Percentiles rank a stretch among this genome's conserved stretches.
Evolutionary conservation across 805 yeast genomes (phyloP).

Genomic region (Ogataea nakhonphanomensis): DNA sequence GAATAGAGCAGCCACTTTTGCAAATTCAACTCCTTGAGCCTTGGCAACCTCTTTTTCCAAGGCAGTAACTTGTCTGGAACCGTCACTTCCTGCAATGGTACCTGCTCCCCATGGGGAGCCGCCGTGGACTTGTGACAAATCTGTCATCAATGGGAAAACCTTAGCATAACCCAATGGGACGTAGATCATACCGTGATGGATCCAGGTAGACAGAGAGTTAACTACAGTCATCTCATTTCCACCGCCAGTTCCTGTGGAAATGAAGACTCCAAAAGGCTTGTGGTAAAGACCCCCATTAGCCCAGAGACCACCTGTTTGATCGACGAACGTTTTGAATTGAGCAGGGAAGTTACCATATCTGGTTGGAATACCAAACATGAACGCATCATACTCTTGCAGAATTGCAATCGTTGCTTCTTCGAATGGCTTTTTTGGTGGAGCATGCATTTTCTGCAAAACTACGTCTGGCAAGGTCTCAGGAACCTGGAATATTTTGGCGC

Average conservation of each 20-base stretch:
- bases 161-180: slow-evolving; percentile 73
- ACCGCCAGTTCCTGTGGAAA: slow-evolving; percentile 68
- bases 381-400: slow-evolving; percentile 63
- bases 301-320: slow-evolving; percentile 75
- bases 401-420: slow-evolving; percentile 59
- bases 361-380: slow-evolving; percentile 77
- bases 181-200: slow-evolving; percentile 74
- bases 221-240: slow-evolving; percentile 75
- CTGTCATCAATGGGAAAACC: slow-evolving; percentile 52
- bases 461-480: slow-evolving; percentile 72
- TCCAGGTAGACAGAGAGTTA: slow-evolving; percentile 53
- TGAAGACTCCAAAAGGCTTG: slow-evolving; percentile 70
- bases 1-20: slow-evolving; percentile 39
- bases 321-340: slow-evolving; percentile 77
- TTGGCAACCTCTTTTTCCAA: slow-evolving; percentile 63
- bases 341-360: slow-evolving; percentile 74
- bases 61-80: slow-evolving; percentile 62
- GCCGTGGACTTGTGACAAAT: slow-evolving; percentile 69
- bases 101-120: slow-evolving; percentile 91
- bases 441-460: slow-evolving; percentile 59
- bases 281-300: slow-evolving; percentile 65
- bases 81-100: slow-evolving; percentile 69
- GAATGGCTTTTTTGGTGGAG: slow-evolving; percentile 54
- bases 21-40: slow-evolving; percentile 68
- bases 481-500: slow-evolving; percentile 72